Percentiles rank a stretch among this genome's conserved stretches.
Evolutionary conservation across 2,329 filamentous ascomycete species (phyloP).

Genomic region (Hawksworthiomyces lignivorus): DNA sequence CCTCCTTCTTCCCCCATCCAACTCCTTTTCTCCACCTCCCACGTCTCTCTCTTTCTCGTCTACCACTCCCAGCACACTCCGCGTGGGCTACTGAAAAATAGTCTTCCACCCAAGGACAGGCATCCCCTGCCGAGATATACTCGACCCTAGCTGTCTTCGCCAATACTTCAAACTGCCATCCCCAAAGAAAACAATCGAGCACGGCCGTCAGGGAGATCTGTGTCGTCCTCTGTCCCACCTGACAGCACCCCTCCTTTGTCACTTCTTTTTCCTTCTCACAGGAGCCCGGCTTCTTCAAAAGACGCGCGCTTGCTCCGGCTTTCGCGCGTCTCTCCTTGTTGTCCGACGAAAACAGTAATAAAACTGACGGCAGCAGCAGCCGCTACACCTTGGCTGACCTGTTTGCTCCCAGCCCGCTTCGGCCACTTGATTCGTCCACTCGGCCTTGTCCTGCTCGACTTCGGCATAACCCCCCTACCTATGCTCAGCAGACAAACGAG

Average conservation of each 20-base stretch:
- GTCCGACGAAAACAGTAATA: too few relatives aligned
- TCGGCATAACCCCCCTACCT: too few relatives aligned
- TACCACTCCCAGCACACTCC: too few relatives aligned
- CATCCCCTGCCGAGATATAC: slow-evolving; percentile 1
- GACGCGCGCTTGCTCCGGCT: slow-evolving; percentile 29
- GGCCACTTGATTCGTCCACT: slow-evolving; percentile 10
- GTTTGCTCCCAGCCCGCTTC: slow-evolving; percentile 5
- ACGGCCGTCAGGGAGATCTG: slow-evolving; percentile 7
- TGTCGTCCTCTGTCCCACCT: slow-evolving; percentile 9
- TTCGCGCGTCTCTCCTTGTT: slow-evolving; percentile 20
- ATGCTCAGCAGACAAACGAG: too few relatives aligned
- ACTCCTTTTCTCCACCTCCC: too few relatives aligned
- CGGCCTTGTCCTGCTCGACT: background rate
- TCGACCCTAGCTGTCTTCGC: slow-evolving; percentile 3
- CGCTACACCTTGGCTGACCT: too few relatives aligned
- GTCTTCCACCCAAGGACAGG: slow-evolving; percentile 1
- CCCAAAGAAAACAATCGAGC: slow-evolving; percentile 1
- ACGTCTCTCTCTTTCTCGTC: background rate
- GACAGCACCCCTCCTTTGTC: background rate
- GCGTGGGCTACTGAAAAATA: too few relatives aligned
- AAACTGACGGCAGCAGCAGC: too few relatives aligned
- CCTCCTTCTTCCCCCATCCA: too few relatives aligned
- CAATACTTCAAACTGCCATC: slow-evolving; percentile 3
- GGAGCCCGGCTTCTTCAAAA: slow-evolving; percentile 13
- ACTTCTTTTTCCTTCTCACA: background rate